Base-by-base conservation (phyloP, 805 yeast genomes). In the Zygosaccharomyces siamensis region DNA sequence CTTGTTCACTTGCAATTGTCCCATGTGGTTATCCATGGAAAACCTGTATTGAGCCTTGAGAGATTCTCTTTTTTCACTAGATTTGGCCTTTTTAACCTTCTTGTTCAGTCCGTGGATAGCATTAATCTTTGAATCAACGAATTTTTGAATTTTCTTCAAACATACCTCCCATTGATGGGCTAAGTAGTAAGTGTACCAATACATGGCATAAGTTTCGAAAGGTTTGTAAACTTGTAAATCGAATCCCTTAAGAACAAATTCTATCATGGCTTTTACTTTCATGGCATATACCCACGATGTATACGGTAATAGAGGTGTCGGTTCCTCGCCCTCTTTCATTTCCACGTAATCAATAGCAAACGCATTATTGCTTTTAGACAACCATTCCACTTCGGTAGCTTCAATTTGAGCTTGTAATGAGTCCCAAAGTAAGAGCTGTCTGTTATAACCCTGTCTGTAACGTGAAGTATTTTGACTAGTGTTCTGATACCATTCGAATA, bases 321-420 rank as follows among this genome's bases (percentile, higher is more conserved):
- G 55, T 52, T 33, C 20, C 16, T 7, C 52, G 46, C 4, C 61
- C 39, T 1, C 56, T 55, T 11, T 49, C 47, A 24, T 32, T 36
- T 7, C 32, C 27, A 8, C 47, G 2, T 43, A 49, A 33, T 67
- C 69, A 24, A 63, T 59, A 23, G 75, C 57, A 1, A 49, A 53
- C 30, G 67, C 69, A 32, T 62, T 60, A 14, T 75, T 56, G 20
- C 69, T 68, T 51, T 65, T 70, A 4, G 61, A 54, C 31, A 59
- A 66, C 6, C 77, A 48, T 5, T 70, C 72, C 12, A 73, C 54
- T 61, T 89, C 97, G 32, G 82, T 71, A 4, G 71, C 66, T 58
- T 88, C 95, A 46, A 85, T 75, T 36, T 76, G 75, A 7, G 86
- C 93, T 60, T 92, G 97, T 28, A 87, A 69, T 1, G 89, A 75